These are phyloP conservation scores for Fonsecaea monophora DNA, from an alignment of 2,329 filamentous ascomycete genomes.

Conservation along the genomic window DNA sequence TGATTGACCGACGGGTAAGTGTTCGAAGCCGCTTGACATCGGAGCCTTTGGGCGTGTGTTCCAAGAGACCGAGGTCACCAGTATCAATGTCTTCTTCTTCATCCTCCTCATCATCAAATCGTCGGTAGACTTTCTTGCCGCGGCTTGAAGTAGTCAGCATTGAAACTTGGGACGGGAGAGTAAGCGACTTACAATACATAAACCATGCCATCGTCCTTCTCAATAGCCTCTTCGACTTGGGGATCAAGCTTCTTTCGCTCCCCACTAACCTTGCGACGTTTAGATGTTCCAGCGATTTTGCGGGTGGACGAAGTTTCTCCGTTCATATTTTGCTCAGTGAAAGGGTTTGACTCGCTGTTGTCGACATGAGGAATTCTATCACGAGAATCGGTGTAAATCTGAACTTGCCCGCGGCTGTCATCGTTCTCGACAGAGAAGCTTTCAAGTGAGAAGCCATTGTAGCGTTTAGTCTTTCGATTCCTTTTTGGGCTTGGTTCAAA, in stretches of 20 bases:
- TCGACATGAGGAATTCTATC: constrained; percentile 65
- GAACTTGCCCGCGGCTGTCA: constrained; percentile 48
- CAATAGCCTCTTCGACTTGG: constrained; percentile 58
- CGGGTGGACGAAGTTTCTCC: constrained; percentile 41
- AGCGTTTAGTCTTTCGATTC: constrained; percentile 54
- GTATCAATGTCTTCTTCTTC: constrained; percentile 52
- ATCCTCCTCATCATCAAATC: constrained; percentile 55
- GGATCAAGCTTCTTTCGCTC: constrained; percentile 41
- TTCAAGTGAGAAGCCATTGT: constrained; percentile 54
- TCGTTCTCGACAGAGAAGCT: constrained; percentile 48
- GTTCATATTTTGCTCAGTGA: constrained; percentile 51
- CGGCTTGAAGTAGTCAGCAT: constrained; percentile 53
- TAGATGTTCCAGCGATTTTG: constrained; percentile 44
- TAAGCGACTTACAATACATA: constrained; percentile 65
- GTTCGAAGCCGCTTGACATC: constrained; percentile 50
- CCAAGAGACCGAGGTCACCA: constrained; percentile 51
- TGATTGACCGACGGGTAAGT: constrained; percentile 64
- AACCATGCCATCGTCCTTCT: constrained; percentile 64
- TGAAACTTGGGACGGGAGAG: constrained; percentile 12
- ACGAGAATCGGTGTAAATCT: constrained; percentile 69
- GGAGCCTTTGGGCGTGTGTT: constrained; percentile 48
- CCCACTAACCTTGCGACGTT: constrained; percentile 47
- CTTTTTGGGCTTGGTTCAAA: constrained; percentile 58
- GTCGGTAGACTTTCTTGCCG: constrained; percentile 66
- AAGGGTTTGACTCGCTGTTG: constrained; percentile 62